phyloP scores from a whole-genome alignment of 1,284 basidiomycete genomes.

The Mrakiaceae sp. region DNA sequence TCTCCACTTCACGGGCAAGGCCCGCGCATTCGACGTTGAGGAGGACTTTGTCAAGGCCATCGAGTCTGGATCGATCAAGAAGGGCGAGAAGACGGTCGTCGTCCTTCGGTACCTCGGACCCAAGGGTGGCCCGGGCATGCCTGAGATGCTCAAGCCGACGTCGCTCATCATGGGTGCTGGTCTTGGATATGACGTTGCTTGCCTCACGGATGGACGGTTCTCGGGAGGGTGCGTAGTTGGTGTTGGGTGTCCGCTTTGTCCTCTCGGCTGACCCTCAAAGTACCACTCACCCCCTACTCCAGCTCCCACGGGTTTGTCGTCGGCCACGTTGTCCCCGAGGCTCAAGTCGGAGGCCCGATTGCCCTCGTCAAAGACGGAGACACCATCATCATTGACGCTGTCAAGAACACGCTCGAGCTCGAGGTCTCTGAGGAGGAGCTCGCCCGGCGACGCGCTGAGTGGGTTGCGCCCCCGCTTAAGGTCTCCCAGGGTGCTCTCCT shows the following conservation, averaged over 20 bases:
- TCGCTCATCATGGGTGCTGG: conserved; percentile 86
- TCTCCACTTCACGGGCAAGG: conserved; percentile 49
- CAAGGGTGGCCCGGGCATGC: conserved; percentile 95
- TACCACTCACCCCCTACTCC: not conserved
- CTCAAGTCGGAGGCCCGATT: conserved; percentile 87
- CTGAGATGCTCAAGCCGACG: conserved; percentile 72
- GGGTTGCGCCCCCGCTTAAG: conserved; percentile 77
- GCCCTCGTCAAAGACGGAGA: conserved; percentile 90
- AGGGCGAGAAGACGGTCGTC: conserved; percentile 63
- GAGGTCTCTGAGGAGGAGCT: conserved; percentile 71
- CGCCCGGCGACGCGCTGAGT: conserved; percentile 53
- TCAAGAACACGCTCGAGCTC: conserved; percentile 67
- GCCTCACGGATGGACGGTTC: conserved; percentile 94
- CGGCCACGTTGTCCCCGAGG: conserved; percentile 86
- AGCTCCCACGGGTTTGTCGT: conserved; percentile 44
- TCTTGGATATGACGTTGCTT: conserved; percentile 74
- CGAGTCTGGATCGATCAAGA: conserved; percentile 67
- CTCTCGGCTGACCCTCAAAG: not conserved
- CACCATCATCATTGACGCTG: conserved; percentile 66
- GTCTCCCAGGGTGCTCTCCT: conserved; percentile 69
- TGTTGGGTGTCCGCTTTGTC: not conserved
- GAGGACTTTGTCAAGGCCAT: conserved; percentile 75
- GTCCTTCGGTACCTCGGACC: conserved; percentile 93
- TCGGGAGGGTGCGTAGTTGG: conserved; percentile 56
- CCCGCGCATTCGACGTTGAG: conserved; percentile 49